These are phyloP conservation scores for Trifolium subterraneum DNA, from an alignment of 306 rosid species.

Conservation along the genomic window DNA sequence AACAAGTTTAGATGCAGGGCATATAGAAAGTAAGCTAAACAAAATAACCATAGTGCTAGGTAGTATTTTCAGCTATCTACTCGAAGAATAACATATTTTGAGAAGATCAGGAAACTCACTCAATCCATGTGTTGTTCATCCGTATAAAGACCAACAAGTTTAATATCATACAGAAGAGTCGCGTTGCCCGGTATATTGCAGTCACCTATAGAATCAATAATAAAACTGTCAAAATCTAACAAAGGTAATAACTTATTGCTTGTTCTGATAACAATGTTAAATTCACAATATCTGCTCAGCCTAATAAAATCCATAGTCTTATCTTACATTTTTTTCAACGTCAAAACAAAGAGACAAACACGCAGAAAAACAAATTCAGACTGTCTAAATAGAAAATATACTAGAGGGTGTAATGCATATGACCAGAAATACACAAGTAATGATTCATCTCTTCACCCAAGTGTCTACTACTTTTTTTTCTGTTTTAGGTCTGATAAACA, in stretches of 20 bases:
- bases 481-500: neutral
- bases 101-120: conserved; percentile 50
- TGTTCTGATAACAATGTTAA: conserved; percentile 6
- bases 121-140: conserved; percentile 45
- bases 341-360: neutral
- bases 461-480: neutral
- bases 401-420: neutral
- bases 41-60: conserved; percentile 22
- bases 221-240: conserved; percentile 41
- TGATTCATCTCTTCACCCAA: conserved; percentile 3
- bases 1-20: conserved; percentile 27
- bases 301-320: neutral
- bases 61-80: conserved; percentile 42
- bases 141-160: conserved; percentile 72
- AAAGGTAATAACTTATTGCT: conserved; percentile 11
- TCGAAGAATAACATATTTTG: conserved; percentile 28
- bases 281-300: conserved; percentile 15
- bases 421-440: conserved; percentile 1
- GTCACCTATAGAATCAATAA: conserved; percentile 69
- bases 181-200: conserved; percentile 95
- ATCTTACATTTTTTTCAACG: neutral
- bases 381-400: neutral
- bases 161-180: conserved; percentile 84
- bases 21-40: conserved; percentile 27
- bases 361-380: neutral